Evolutionary conservation across 2,329 filamentous ascomycete genomes (phyloP).

Genomic region (Stachybotrys elegans): DNA sequence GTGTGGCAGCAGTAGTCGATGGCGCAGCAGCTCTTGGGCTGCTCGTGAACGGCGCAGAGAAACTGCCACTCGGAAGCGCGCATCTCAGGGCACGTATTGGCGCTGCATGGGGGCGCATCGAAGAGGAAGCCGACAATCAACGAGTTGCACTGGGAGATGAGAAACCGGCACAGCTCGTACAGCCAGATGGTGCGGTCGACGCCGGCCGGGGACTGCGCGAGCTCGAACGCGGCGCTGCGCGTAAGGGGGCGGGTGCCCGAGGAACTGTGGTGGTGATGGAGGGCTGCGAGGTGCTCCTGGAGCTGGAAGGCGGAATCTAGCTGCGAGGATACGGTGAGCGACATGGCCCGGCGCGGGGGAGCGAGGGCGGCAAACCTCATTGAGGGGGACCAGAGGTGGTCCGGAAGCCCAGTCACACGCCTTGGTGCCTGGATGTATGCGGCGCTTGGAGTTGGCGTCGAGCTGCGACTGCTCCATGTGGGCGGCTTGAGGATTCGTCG

Average conservation of each 20-base stretch:
- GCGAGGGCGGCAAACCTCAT: constrained; percentile 56
- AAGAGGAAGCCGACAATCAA: constrained; percentile 91
- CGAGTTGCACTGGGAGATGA: constrained; percentile 90
- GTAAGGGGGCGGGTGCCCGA: constrained; percentile 66
- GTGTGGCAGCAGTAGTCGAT: constrained; percentile 99
- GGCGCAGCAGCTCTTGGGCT: constrained; percentile 93
- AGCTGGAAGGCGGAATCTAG: constrained; percentile 97
- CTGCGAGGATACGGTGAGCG: constrained; percentile 39
- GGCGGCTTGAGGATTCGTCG: constrained; percentile 51
- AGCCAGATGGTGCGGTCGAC: constrained; percentile 90
- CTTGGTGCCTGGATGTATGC: constrained; percentile 89
- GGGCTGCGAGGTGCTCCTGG: constrained; percentile 91
- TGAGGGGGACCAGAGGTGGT: constrained; percentile 78
- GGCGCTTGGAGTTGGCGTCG: constrained; percentile 70
- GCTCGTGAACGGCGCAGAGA: constrained; percentile 93
- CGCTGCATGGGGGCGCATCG: constrained; percentile 83
- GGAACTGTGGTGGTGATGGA: constrained; percentile 76
- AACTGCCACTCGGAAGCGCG: constrained; percentile 99
- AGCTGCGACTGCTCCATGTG: constrained; percentile 59
- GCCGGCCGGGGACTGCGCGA: constrained; percentile 74
- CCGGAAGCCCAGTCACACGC: constrained; percentile 90
- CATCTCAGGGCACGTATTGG: constrained; percentile 93
- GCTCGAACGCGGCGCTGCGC: constrained; percentile 66
- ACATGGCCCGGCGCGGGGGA: neutral
- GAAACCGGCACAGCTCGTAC: constrained; percentile 94